Percentiles rank a stretch among this genome's conserved stretches.
Conservation (phyloP, 1,284 basidiomycete species). For the Cryptococcus sp. region DNA sequence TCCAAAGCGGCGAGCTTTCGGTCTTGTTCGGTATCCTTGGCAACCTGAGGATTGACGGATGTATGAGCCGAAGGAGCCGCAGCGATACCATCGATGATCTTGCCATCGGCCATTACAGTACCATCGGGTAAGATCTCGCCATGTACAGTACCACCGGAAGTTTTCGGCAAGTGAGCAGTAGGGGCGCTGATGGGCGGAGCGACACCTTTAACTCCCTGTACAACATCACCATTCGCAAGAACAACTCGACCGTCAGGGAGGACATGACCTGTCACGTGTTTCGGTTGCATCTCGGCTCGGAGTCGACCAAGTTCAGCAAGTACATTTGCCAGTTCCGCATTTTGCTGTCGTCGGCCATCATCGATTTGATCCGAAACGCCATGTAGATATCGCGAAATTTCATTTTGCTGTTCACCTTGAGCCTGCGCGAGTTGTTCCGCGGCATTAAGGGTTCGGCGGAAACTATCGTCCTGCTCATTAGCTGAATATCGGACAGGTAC, state of each 20-base stretch:
- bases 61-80: conserved; percentile 26
- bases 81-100: conserved; percentile 38
- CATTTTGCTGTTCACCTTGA: conserved; percentile 43
- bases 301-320: conserved; percentile 38
- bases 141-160: conserved; percentile 24
- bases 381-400: conserved; percentile 45
- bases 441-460: conserved; percentile 27
- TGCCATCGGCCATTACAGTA: conserved; percentile 40
- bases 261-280: conserved; percentile 35
- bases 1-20: conserved; percentile 32
- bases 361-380: conserved; percentile 44
- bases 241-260: conserved; percentile 41
- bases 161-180: conserved; percentile 19
- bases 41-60: conserved; percentile 14
- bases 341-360: conserved; percentile 24
- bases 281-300: conserved; percentile 35
- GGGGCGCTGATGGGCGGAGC: conserved; percentile 14
- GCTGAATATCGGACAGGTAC: neutral
- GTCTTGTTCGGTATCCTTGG: conserved; percentile 40
- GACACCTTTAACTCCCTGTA: conserved; percentile 41
- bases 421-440: conserved; percentile 35
- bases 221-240: conserved; percentile 41
- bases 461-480: conserved; percentile 20
- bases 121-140: conserved; percentile 41
- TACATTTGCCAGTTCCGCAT: conserved; percentile 36